Conservation (phyloP, 371 early-diverging fungal species). For the Actinomortierella wolfii region DNA sequence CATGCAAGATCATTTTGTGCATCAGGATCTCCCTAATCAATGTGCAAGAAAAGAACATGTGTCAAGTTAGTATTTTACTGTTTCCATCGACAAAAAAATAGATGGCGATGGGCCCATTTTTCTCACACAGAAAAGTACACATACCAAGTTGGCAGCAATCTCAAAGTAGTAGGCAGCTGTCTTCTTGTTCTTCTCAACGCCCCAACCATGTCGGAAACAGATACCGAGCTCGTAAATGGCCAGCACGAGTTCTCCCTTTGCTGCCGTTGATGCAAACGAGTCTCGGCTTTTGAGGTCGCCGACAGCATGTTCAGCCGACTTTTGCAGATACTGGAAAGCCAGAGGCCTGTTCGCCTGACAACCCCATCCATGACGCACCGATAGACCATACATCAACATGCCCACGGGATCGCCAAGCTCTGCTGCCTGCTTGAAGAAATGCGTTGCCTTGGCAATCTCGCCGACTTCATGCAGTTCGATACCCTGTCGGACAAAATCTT, state of each 20-base stretch:
- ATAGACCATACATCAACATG: conserved; percentile 86
- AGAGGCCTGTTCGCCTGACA: conserved; percentile 64
- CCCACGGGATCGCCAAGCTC: conserved; percentile 75
- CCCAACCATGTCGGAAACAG: conserved; percentile 93
- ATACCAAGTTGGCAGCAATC: conserved; percentile 79
- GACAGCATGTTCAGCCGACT: conserved; percentile 78
- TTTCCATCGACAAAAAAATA: neutral
- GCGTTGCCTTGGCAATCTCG: conserved; percentile 80
- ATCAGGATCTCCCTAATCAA: conserved; percentile 77
- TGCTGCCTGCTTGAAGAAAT: conserved; percentile 82
- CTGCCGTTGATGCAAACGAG: conserved; percentile 46
- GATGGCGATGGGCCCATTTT: no score
- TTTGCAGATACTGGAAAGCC: conserved; percentile 77
- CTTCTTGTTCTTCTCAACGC: conserved; percentile 77
- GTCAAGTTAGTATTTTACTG: neutral
- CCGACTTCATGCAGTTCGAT: conserved; percentile 73
- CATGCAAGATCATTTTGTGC: conserved; percentile 87
- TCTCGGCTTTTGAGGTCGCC: conserved; percentile 56
- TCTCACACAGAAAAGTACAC: neutral
- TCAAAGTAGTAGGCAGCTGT: conserved; percentile 87
- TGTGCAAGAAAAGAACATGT: neutral
- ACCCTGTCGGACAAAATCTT: conserved; percentile 59
- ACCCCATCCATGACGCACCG: conserved; percentile 93
- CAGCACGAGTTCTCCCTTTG: conserved; percentile 64
- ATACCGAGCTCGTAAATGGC: conserved; percentile 89